These are phyloP conservation scores for Cladosporium sp. DNA, from an alignment of 2,329 filamentous ascomycete genomes.

Conservation along the genomic window DNA sequence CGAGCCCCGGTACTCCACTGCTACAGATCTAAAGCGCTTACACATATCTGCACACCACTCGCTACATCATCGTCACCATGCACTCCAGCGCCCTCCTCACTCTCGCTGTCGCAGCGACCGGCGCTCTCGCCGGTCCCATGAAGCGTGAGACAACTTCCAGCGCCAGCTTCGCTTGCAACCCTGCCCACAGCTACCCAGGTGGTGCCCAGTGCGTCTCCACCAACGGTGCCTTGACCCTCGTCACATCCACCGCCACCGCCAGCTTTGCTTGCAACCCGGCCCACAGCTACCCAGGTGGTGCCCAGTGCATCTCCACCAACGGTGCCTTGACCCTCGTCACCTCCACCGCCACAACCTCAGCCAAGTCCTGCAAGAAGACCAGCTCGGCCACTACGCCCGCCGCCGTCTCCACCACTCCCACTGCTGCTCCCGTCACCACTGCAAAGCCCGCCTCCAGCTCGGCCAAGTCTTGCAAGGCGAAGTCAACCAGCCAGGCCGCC, in stretches of 20 bases:
- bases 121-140: constrained; percentile 4
- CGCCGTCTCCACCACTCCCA: not conserved
- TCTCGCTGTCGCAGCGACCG: not conserved
- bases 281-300: constrained; percentile 20
- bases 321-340: constrained; percentile 15
- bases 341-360: not conserved
- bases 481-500: constrained; percentile 3
- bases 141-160: not conserved
- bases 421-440: not conserved
- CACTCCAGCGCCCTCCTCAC: constrained; percentile 1
- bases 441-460: constrained; percentile 18
- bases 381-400: not conserved
- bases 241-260: constrained; percentile 12
- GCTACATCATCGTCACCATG: not conserved
- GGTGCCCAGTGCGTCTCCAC: constrained; percentile 20
- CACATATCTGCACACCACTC: too few relatives aligned
- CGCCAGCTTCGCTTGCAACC: constrained; percentile 21
- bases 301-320: constrained; percentile 17
- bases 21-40: too few relatives aligned
- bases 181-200: constrained; percentile 21
- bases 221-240: constrained; percentile 18
- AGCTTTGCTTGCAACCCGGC: constrained; percentile 23
- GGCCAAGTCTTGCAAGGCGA: constrained; percentile 14
- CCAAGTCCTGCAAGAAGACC: constrained; percentile 16
- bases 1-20: too few relatives aligned